Base-by-base conservation (phyloP, 2,329 filamentous ascomycete genomes). In the Monosporascus sp. region DNA sequence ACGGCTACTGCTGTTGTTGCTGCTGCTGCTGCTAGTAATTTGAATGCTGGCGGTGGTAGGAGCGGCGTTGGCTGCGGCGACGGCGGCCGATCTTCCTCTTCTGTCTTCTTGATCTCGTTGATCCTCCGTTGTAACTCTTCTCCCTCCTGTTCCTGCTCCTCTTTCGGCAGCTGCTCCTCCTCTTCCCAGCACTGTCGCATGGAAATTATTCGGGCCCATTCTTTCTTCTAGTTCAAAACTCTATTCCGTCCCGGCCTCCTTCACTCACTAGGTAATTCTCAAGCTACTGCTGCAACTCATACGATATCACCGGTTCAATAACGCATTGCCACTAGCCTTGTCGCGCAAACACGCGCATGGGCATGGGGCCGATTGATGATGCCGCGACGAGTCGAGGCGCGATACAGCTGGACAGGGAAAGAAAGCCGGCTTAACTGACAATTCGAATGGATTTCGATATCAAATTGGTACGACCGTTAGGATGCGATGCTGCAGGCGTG, bases 101-200 rank as follows among this genome's bases (percentile, higher is more conserved):
- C 49, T 48, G 44, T 44, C 45, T 40, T 38, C 43, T 15, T 24
- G 18, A 52, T 52, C 45, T 24, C 45, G 28, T 40, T 43, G 51
- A 45, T 37, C 51, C 49, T 38, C 53, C 48, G 7, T 51, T 51
- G 7, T 51, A 49, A 49, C 55, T 44, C 51, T 53, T 35, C 17
- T 47, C 41, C 35, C 48, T 28, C 31, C 48, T 37, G 45, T 38
- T 24, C 46, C 38, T 51, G 35, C 51, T 57, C 46, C 55, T n/a
- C 41, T 35, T 20, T 55, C 53, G 46, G 56, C 51, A 43, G 50
- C 54, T 41, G 53, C 58, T 51, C 51, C 55, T 44, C 55, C 49
- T 20, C 53, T 58, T 47, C 63, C 62, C 48, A 66, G 55, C 48
- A 64, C 63, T 14, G 61, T 66, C 59, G 63, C 64, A 53, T 63